These are phyloP conservation scores for Pugionium cornutum DNA, from an alignment of 345 rosid genomes.

Conservation along the genomic window DNA sequence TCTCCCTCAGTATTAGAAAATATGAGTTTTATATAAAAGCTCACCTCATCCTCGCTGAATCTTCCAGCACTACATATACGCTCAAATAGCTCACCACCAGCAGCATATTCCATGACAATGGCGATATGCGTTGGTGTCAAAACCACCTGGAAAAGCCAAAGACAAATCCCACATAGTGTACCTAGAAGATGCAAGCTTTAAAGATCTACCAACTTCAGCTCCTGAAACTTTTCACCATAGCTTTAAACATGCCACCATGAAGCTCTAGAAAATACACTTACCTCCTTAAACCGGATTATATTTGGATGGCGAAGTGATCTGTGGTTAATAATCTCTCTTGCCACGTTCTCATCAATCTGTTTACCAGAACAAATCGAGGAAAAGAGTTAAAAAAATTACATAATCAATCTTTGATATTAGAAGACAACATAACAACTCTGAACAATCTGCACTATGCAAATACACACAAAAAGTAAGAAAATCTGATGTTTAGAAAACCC, in stretches of 20 bases:
- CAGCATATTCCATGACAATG: slow-evolving; percentile 70
- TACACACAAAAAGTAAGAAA: neutral
- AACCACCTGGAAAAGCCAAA: slow-evolving; percentile 48
- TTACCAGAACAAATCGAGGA: slow-evolving; percentile 17
- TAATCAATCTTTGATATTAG: neutral
- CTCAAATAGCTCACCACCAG: slow-evolving; percentile 69
- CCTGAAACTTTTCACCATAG: neutral
- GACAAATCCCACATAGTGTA: neutral
- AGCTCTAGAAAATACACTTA: slow-evolving; percentile 1
- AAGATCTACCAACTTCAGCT: neutral
- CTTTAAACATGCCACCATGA: neutral
- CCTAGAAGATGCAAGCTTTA: neutral
- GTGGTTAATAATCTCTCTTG: slow-evolving; percentile 83
- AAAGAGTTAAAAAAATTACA: neutral
- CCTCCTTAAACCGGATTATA: slow-evolving; percentile 88
- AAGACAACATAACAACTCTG: neutral
- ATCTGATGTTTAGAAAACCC: neutral
- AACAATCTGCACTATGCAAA: neutral
- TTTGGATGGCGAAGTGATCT: slow-evolving; percentile 78
- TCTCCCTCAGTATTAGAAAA: neutral
- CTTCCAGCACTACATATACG: slow-evolving; percentile 48
- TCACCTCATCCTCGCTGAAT: slow-evolving; percentile 44
- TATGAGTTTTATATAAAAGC: neutral
- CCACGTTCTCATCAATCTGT: slow-evolving; percentile 85
- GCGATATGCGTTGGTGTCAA: slow-evolving; percentile 64